Evolutionary conservation across 2,329 filamentous ascomycete genomes (phyloP).

Genomic region (Xylaria sp.): DNA sequence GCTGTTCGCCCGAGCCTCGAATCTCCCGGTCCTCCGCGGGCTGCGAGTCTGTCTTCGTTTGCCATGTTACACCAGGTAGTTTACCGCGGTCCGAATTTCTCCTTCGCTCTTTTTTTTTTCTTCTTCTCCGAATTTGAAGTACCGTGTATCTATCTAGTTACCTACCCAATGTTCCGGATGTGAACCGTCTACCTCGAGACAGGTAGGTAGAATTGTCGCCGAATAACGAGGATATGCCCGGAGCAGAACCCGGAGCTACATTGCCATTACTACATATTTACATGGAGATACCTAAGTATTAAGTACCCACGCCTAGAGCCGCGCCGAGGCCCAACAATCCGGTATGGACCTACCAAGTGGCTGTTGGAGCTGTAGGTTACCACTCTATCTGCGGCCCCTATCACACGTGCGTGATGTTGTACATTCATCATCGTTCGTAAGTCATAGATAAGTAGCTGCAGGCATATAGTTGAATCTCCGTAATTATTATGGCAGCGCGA

Average conservation of each 20-base stretch:
- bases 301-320: too few relatives aligned
- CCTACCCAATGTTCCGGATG: too few relatives aligned
- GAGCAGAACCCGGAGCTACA: background rate
- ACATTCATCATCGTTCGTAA: background rate
- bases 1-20: background rate
- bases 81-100: background rate
- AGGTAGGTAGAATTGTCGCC: background rate
- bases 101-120: too few relatives aligned
- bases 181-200: background rate
- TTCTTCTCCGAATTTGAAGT: too few relatives aligned
- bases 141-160: too few relatives aligned
- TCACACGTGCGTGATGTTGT: constrained; percentile 1
- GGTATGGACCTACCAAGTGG: background rate
- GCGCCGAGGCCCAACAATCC: constrained; percentile 13
- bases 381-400: background rate
- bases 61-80: background rate
- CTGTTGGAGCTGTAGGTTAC: background rate
- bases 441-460: background rate
- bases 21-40: constrained; percentile 17
- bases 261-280: background rate
- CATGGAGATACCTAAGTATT: background rate
- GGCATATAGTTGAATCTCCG: too few relatives aligned
- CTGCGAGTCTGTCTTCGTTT: constrained; percentile 5
- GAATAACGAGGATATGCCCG: background rate
- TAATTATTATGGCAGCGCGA: too few relatives aligned